These are phyloP conservation scores for Globisporangium canariense DNA, from an alignment of 352 stramenopile genomes.

Conservation along the genomic window DNA sequence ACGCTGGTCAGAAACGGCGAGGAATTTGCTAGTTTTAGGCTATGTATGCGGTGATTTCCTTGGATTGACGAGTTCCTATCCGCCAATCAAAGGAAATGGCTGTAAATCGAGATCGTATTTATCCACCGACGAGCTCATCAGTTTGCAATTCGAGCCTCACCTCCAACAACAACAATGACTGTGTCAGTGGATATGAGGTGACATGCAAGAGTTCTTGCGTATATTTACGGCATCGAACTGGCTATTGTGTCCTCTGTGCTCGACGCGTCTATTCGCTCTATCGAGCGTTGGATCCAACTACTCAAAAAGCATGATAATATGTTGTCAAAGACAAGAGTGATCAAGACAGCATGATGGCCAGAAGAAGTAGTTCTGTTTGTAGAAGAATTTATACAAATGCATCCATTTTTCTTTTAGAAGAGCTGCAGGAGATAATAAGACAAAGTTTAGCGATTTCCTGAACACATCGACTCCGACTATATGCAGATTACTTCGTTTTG, in stretches of 20 bases:
- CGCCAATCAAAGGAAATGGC: not conserved
- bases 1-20: too few relatives aligned
- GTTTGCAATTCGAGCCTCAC: constrained; percentile 10
- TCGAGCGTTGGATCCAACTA: not conserved
- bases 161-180: constrained; percentile 28
- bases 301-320: not conserved
- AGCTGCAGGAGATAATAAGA: not conserved
- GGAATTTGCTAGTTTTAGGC: too few relatives aligned
- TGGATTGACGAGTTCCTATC: constrained; percentile 11
- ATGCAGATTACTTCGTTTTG: not conserved
- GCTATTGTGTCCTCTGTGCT: not conserved
- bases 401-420: constrained; percentile 1
- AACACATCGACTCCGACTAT: not conserved
- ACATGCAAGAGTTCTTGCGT: not conserved
- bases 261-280: not conserved
- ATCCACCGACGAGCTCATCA: not conserved
- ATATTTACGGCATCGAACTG: not conserved
- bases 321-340: not conserved
- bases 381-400: not conserved
- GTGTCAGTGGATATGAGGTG: not conserved
- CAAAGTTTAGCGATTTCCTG: not conserved
- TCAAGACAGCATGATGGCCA: not conserved
- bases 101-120: too few relatives aligned
- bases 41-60: not conserved
- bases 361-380: not conserved